Base-by-base conservation (phyloP, 257 asterid species). In the Dorcoceras hygrometricum region DNA sequence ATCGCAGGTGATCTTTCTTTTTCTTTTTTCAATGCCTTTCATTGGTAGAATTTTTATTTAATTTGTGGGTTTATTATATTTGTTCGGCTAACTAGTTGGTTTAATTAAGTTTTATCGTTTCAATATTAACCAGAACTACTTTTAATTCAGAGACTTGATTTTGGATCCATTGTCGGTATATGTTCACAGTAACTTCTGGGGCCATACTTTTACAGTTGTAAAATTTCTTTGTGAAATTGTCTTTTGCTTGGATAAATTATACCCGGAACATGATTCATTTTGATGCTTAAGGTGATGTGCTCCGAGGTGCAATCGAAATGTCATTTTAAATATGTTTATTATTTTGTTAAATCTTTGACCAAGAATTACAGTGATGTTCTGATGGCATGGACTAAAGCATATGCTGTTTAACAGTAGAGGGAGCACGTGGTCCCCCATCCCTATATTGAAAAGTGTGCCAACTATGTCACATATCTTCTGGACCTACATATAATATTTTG, bases 1-100 rank as follows among this genome's bases (percentile, higher is more conserved):
- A 14, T 93, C 98, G 60, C 96, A 93, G 96, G 98, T 84, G 71
- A 63, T 67, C 71, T 59, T 65, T 29, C 51, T 73, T 27, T 27
- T 7, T 10, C 46, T 34, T 32, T 32, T 28, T 54, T 27, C 46
- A 16, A 19, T 29, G 12, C 25, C 23, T 22, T 62, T 70, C 57
- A 7, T 65, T 53, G 71, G 63, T 43, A 46, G 63, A 25, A 10
- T 22, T 43, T 62, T 28, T 66, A 23, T 58, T 39, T 32, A 36
- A 39, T 39, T 11, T 5, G n/a, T 11, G 18, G 50, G n/a, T 39
- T 11, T 39, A 11, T 39, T 39, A 5, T 39, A 5, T 12, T 39
- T 39, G 50, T 39, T 11, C 5, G 12, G 18, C n/a, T 39, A 39
- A 12, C 16, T 31, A 3, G 6, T 31, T 39, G 5, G n/a, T 11